phyloP scores from a whole-genome alignment of 2,329 filamentous ascomycete species.

The Cercospora zeina region DNA sequence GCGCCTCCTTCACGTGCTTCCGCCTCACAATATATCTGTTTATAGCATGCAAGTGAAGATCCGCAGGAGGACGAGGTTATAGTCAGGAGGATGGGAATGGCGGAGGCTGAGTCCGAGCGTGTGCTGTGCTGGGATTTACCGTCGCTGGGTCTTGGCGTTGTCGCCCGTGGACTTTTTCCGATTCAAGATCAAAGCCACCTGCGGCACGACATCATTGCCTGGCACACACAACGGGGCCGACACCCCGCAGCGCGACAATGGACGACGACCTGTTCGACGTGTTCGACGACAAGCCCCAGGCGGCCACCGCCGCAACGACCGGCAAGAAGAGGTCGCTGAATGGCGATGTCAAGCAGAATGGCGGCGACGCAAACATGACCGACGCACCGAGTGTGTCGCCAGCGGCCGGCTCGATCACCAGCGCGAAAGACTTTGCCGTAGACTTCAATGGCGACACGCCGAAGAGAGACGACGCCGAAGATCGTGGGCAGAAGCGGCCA shows the following conservation, averaged over 20 bases:
- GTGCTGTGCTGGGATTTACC: not conserved
- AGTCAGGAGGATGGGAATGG: slow-evolving; percentile 6
- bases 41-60: slow-evolving; percentile 10
- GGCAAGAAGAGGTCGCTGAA: slow-evolving; percentile 86
- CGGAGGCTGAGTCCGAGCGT: slow-evolving; percentile 8
- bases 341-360: slow-evolving; percentile 65
- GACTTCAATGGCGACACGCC: slow-evolving; percentile 27
- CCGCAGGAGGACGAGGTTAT: not conserved
- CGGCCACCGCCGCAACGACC: slow-evolving; percentile 32
- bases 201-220: slow-evolving; percentile 8
- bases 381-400: slow-evolving; percentile 41
- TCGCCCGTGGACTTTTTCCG: not conserved
- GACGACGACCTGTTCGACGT: slow-evolving; percentile 41
- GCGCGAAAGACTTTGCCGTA: slow-evolving; percentile 11
- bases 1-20: slow-evolving; percentile 14
- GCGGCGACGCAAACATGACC: slow-evolving; percentile 49
- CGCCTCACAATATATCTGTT: slow-evolving; percentile 10
- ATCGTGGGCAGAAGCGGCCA: slow-evolving; percentile 62
- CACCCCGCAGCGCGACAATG: slow-evolving; percentile 13
- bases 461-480: slow-evolving; percentile 43
- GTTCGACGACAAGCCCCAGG: slow-evolving; percentile 37
- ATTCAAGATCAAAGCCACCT: not conserved
- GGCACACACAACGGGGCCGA: not conserved
- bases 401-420: not conserved
- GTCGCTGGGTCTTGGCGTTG: not conserved